Evolutionary conservation across 2,329 filamentous ascomycete genomes (phyloP), one percentile per base, ranked within the genome.

Genomic region (Beauveria sp.): DNA sequence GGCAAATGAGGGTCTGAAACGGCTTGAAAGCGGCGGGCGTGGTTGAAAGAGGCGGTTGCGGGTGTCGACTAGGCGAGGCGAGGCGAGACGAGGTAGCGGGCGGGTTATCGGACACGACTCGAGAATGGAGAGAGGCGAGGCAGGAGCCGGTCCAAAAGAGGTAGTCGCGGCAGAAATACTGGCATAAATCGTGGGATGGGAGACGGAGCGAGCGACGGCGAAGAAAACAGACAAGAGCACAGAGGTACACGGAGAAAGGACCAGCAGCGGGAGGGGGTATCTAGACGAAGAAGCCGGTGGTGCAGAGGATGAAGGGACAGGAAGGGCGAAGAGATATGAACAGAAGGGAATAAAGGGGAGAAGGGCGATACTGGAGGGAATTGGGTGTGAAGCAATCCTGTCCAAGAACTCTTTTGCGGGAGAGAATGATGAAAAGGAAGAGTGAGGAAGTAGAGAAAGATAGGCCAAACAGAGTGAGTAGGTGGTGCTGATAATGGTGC

Each of bases 351-450:
- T 61, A 54, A 58, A 49, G 63, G 58, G 63, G 62, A 62, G 62
- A 65, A 65, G 64, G 64, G 62, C 57, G 38, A 56, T 47, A 20
- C 51, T 62, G 58, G 58, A 55, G n/a, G 40, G 62, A 64, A 58
- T 56, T 63, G 68, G 65, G 67, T 62, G 65, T 67, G 67, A 67
- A 68, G 67, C 66, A 49, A 60, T 47, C 68, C 69, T 68, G 68
- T 67, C 66, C 66, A 67, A 61, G 68, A 50, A 60, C 46, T 58
- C 56, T 68, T 66, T 65, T 70, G 68, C 66, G 67, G 65, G 66
- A 65, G 55, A 26, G 22, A 62, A 53, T 38, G 65, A 63, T 62
- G 55, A 62, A 58, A 60, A 62, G 59, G 59, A 65, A 64, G 67
- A 64, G 62, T 62, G 60, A 61, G 52, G 52, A 62, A 56, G 56